Conservation (phyloP, 106 monocot genomes). For the Apostasia shenzhenica region DNA sequence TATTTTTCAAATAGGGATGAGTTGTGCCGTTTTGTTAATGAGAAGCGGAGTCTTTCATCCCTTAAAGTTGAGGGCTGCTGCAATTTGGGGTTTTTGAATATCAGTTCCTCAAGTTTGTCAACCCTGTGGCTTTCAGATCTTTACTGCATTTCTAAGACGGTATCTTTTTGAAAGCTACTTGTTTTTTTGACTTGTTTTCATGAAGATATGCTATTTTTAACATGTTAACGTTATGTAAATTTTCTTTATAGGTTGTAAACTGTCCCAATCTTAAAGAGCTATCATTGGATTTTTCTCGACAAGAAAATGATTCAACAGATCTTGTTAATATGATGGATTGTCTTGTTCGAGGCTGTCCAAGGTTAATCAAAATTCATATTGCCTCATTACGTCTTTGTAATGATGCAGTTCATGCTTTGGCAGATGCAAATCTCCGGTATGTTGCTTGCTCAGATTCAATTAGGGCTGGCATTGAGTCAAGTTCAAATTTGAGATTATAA, state of each 20-base stretch:
- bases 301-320: slow-evolving; percentile 93
- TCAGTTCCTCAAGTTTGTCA: slow-evolving; percentile 71
- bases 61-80: slow-evolving; percentile 77
- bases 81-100: slow-evolving; percentile 63
- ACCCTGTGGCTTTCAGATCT: slow-evolving; percentile 90
- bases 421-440: slow-evolving; percentile 76
- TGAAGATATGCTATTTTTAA: not conserved
- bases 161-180: slow-evolving; percentile 8
- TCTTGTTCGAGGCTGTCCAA: slow-evolving; percentile 60
- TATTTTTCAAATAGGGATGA: slow-evolving; percentile 52
- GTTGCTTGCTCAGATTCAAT: slow-evolving; percentile 8
- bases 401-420: slow-evolving; percentile 77
- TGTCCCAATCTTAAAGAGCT: slow-evolving; percentile 90
- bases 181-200: not conserved
- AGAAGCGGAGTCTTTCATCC: slow-evolving; percentile 66
- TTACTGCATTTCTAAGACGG: slow-evolving; percentile 68
- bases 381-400: slow-evolving; percentile 70
- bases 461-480: not conserved
- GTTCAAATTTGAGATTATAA: not conserved
- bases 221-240: not conserved
- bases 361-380: slow-evolving; percentile 65
- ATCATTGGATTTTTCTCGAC: slow-evolving; percentile 73
- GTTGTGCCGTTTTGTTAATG: slow-evolving; percentile 78
- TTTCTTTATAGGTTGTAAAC: slow-evolving; percentile 45
- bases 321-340: slow-evolving; percentile 57